Evolutionary conservation across 2,329 filamentous ascomycete species (phyloP).

Genomic region (Xylaria sp.): DNA sequence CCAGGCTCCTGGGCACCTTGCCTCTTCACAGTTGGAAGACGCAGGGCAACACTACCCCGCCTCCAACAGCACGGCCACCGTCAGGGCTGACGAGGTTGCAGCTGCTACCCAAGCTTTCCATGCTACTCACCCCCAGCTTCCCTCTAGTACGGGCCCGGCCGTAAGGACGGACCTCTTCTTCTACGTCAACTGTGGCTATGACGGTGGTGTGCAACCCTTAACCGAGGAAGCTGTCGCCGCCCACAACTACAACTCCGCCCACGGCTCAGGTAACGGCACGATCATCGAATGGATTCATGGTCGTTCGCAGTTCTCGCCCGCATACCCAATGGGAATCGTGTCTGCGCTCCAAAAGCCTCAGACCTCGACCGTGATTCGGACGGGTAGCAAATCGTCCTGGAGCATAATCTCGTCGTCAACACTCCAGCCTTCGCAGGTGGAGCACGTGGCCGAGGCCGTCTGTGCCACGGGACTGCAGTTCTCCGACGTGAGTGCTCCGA

Average conservation of each 20-base stretch:
- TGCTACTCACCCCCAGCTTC: not conserved
- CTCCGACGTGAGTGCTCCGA: constrained; percentile 33
- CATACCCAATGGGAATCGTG: constrained; percentile 24
- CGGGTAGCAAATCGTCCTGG: constrained; percentile 33
- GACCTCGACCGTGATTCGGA: constrained; percentile 31
- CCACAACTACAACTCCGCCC: constrained; percentile 29
- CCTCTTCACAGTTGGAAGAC: not conserved
- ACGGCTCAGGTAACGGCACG: constrained; percentile 28
- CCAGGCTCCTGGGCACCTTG: not conserved
- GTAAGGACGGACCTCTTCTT: constrained; percentile 13
- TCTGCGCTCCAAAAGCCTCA: constrained; percentile 17
- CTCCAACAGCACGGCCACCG: constrained; percentile 28
- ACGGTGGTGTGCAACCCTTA: constrained; percentile 24
- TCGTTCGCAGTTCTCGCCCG: constrained; percentile 21
- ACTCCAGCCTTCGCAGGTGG: not conserved
- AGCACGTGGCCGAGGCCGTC: constrained; percentile 29
- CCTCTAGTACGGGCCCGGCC: too few species aligned
- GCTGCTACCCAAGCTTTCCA: not conserved
- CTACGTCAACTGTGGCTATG: constrained; percentile 30
- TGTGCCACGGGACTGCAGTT: constrained; percentile 32
- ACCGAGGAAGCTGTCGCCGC: constrained; percentile 39
- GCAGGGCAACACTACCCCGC: not conserved
- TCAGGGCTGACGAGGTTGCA: constrained; percentile 9
- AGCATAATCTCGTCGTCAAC: constrained; percentile 16
- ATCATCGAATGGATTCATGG: constrained; percentile 35